phyloP scores from a whole-genome alignment of 805 yeast species.

The Spathaspora passalidarum region DNA sequence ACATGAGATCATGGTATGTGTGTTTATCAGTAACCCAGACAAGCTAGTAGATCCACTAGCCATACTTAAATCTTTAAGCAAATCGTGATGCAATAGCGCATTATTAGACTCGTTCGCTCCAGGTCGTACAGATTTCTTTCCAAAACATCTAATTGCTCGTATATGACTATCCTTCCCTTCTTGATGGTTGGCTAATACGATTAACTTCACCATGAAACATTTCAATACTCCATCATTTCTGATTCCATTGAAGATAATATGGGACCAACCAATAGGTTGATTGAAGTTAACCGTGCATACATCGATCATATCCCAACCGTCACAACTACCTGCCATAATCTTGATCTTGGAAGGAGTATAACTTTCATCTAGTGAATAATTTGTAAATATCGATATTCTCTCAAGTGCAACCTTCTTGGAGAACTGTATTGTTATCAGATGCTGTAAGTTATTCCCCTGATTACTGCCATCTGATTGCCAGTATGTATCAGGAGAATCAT shows the following conservation, averaged over 20 bases:
- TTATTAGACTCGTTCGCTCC: background rate
- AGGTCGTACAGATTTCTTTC: constrained; percentile 17
- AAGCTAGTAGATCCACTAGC: constrained; percentile 21
- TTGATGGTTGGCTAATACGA: constrained; percentile 78
- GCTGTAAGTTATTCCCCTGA: constrained; percentile 62
- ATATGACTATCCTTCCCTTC: constrained; percentile 95
- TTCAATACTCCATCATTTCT: constrained; percentile 57
- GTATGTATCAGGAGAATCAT: constrained; percentile 65
- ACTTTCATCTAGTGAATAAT: constrained; percentile 76
- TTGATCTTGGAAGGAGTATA: constrained; percentile 79
- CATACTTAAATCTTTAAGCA: constrained; percentile 22
- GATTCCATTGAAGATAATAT: constrained; percentile 54
- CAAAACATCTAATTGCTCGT: constrained; percentile 63
- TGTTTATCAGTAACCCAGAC: constrained; percentile 30
- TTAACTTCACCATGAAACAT: constrained; percentile 61
- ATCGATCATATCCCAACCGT: constrained; percentile 71
- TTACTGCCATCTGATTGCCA: constrained; percentile 93
- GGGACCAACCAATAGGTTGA: constrained; percentile 79
- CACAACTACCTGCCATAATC: constrained; percentile 68
- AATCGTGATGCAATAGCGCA: constrained; percentile 11
- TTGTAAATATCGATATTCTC: constrained; percentile 67
- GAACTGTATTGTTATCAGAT: constrained; percentile 73
- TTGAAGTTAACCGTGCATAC: constrained; percentile 57
- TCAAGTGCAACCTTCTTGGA: constrained; percentile 70
- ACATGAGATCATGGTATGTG: constrained; percentile 9